Conservation (phyloP, 73 alveolate genomes). For the Tetrahymena elliotti region DNA sequence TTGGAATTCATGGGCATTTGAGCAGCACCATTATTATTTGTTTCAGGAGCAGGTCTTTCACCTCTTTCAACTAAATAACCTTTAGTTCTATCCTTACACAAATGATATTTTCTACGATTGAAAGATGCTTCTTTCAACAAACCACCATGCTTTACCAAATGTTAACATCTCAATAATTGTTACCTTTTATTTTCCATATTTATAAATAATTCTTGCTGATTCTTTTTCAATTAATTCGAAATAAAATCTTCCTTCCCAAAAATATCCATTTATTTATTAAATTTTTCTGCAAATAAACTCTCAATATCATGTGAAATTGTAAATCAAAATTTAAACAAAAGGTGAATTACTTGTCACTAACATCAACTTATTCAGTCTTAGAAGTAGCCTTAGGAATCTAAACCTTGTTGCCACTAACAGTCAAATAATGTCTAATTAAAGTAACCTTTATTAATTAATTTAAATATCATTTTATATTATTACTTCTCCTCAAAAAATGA, state of each 20-base stretch:
- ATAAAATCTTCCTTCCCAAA: too few species aligned
- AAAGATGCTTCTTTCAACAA: neutral
- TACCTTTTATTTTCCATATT: neutral
- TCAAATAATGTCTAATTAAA: neutral
- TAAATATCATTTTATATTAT: neutral
- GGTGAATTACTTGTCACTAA: neutral
- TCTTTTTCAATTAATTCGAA: too few species aligned
- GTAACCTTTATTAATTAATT: neutral
- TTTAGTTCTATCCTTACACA: constrained; percentile 7
- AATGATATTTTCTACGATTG: constrained; percentile 19
- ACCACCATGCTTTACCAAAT: neutral
- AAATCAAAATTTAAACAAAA: neutral
- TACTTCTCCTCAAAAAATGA: constrained; percentile 3
- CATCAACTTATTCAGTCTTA: neutral
- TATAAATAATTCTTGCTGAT: neutral
- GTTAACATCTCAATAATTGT: neutral
- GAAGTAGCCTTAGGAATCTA: neutral
- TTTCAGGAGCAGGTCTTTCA: constrained; percentile 8
- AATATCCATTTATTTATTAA: neutral
- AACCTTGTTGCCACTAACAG: neutral
- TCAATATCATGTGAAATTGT: neutral
- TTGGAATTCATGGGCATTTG: constrained; percentile 47
- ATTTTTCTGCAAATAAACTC: neutral
- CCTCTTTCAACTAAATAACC: constrained; percentile 17
- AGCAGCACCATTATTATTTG: constrained; percentile 9